Percentiles rank a stretch among this genome's conserved stretches.
phyloP scores from a whole-genome alignment of 495 filamentous ascomycete genomes.

The Elaphomyces granulatus region DNA sequence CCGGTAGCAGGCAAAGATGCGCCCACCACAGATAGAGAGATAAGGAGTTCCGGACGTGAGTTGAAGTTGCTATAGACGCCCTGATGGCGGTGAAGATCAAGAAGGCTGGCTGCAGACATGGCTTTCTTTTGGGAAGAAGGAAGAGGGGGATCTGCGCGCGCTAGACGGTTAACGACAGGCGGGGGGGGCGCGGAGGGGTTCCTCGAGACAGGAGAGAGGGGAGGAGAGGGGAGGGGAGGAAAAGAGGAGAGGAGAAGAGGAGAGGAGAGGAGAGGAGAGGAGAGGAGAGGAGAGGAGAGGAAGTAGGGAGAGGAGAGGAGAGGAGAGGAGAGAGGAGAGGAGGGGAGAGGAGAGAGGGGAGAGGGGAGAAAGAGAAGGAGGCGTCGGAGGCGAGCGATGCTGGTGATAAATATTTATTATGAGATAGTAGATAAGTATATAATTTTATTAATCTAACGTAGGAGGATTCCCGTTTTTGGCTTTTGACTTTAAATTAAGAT shows the following conservation, averaged over 20 bases:
- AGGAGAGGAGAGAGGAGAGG: no score
- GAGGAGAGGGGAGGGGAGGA: no score
- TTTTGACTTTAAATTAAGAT: background rate
- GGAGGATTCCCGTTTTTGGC: background rate
- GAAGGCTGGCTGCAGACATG: background rate
- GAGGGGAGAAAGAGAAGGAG: constrained; percentile 2
- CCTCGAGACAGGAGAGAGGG: no score
- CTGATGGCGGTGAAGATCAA: background rate
- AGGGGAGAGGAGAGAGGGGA: background rate
- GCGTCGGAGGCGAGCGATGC: background rate
- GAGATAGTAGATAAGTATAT: background rate
- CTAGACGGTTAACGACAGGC: no score
- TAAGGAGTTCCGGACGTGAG: background rate
- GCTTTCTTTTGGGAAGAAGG: background rate
- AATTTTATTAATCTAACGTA: no score
- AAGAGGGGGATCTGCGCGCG: no score
- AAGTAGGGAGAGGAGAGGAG: no score
- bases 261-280: no score
- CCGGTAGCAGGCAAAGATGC: background rate
- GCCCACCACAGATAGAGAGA: background rate
- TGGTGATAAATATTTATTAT: background rate
- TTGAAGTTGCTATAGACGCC: background rate
- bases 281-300: no score
- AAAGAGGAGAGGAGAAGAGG: no score
- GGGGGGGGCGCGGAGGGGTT: no score